Conservation (phyloP, 2,329 filamentous ascomycete species). For the Penicillium glabrum region DNA sequence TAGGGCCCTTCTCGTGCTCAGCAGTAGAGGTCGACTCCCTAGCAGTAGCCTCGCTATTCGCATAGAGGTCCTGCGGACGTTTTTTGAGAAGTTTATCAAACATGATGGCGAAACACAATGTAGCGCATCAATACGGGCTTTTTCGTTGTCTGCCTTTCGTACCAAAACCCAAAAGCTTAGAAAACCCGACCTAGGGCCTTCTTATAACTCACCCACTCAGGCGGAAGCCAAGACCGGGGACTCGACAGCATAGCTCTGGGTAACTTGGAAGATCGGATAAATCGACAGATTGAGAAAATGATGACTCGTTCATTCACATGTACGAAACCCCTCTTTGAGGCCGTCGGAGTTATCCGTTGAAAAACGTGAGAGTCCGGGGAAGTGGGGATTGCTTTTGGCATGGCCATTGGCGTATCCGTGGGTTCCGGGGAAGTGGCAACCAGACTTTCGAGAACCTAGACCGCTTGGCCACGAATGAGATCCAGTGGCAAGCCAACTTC, state of each 20-base stretch:
- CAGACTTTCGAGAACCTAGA: conserved; percentile 8
- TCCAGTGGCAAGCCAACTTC: conserved; percentile 9
- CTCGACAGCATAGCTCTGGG: conserved; percentile 1
- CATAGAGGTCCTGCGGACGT: conserved; percentile 13
- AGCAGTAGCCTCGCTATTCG: background rate
- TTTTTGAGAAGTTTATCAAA: conserved; percentile 18
- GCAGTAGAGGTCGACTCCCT: conserved; percentile 19
- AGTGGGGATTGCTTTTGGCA: conserved; percentile 7
- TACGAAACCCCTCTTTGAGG: background rate
- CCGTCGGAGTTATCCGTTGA: conserved; percentile 1
- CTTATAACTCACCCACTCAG: background rate
- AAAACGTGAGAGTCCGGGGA: conserved; percentile 17
- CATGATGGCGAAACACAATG: conserved; percentile 3
- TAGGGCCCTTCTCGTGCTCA: conserved; percentile 18
- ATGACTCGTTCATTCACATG: conserved; percentile 22
- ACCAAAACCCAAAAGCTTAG: background rate
- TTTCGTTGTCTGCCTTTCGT: background rate
- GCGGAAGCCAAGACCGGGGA: background rate
- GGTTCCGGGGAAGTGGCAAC: background rate
- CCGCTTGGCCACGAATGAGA: conserved; percentile 1
- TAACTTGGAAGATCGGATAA: background rate
- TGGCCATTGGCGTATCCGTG: background rate
- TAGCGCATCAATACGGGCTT: background rate
- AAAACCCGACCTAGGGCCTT: background rate
- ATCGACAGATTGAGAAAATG: conserved; percentile 6